phyloP scores from a whole-genome alignment of 257 asterid genomes.

The Buddleja alternifolia region DNA sequence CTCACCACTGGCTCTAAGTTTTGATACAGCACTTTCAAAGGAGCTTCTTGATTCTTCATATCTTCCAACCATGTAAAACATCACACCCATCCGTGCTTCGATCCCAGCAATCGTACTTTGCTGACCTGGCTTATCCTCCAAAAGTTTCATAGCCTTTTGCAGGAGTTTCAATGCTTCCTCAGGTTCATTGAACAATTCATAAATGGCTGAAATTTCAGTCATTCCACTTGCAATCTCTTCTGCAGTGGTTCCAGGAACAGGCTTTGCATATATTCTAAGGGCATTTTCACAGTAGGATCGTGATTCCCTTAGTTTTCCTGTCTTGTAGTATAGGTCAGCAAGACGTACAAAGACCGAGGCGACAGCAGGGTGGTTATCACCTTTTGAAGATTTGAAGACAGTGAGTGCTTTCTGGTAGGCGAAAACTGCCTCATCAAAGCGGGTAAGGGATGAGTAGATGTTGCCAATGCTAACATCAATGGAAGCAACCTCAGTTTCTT shows the following conservation, averaged over 20 bases:
- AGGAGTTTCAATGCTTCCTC: conserved; percentile 91
- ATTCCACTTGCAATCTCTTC: conserved; percentile 96
- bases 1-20: conserved; percentile 89
- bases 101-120: conserved; percentile 95
- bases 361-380: conserved; percentile 91
- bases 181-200: conserved; percentile 89
- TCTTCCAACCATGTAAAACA: conserved; percentile 86
- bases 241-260: conserved; percentile 83
- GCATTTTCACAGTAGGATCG: conserved; percentile 95
- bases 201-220: conserved; percentile 91
- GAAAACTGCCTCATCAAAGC: conserved; percentile 97
- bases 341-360: conserved; percentile 96
- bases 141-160: conserved; percentile 80
- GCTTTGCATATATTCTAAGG: conserved; percentile 78
- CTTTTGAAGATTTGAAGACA: conserved; percentile 94
- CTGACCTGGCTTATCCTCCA: conserved; percentile 98
- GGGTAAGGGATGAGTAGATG: conserved; percentile 82
- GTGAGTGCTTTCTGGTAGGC: conserved; percentile 98
- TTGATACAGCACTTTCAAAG: conserved; percentile 77
- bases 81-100: conserved; percentile 94
- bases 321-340: conserved; percentile 88
- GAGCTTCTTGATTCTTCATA: conserved; percentile 85
- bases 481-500: conserved; percentile 91
- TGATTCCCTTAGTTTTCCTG: conserved; percentile 92
- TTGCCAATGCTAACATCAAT: conserved; percentile 96